These are phyloP conservation scores for Mortierella alpina DNA, from an alignment of 192 early-diverging fungal species.

Conservation along the genomic window DNA sequence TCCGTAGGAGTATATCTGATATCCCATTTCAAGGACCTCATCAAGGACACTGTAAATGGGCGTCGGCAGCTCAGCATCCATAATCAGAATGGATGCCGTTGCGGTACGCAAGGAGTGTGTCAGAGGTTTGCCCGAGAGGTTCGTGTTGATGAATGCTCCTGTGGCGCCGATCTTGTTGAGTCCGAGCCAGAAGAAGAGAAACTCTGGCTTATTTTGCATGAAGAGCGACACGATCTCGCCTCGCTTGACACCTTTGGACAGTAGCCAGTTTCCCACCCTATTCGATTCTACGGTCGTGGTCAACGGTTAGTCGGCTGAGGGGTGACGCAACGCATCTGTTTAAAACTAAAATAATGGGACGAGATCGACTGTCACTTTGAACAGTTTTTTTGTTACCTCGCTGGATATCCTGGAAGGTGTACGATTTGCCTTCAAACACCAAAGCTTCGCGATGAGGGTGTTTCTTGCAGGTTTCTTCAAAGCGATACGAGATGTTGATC, in stretches of 20 bases:
- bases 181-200: constrained; percentile 67
- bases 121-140: constrained; percentile 59
- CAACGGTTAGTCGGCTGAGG: background rate
- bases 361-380: background rate
- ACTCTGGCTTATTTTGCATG: constrained; percentile 72
- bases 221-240: constrained; percentile 67
- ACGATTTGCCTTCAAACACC: constrained; percentile 61
- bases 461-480: constrained; percentile 55
- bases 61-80: constrained; percentile 46
- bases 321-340: background rate
- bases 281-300: constrained; percentile 32
- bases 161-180: constrained; percentile 69
- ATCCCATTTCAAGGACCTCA: constrained; percentile 31
- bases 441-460: constrained; percentile 57
- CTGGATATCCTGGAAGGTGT: constrained; percentile 61
- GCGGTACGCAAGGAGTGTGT: constrained; percentile 56
- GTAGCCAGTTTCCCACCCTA: constrained; percentile 42
- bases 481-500: constrained; percentile 59
- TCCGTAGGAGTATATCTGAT: constrained; percentile 29
- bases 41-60: constrained; percentile 26
- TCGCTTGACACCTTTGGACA: constrained; percentile 50
- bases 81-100: constrained; percentile 45
- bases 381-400: constrained; percentile 41
- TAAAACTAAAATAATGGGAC: background rate
- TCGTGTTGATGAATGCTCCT: constrained; percentile 72